Evolutionary conservation across 768 basidiomycete species (phyloP).

Genomic region (Leccinum longicurvipes): DNA sequence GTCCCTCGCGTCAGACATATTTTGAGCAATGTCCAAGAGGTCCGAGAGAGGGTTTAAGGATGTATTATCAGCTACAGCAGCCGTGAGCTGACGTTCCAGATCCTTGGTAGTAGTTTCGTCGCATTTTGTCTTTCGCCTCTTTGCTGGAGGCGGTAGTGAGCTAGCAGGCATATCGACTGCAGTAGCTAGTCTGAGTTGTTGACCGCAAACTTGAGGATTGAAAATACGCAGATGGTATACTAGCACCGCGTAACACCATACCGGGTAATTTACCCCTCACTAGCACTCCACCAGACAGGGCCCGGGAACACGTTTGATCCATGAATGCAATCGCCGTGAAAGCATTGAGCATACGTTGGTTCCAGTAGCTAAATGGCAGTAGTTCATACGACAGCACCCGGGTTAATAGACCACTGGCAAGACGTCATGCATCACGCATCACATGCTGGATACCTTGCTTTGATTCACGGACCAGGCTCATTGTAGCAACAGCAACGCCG

Average conservation of each 20-base stretch:
- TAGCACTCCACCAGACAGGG: too few relatives aligned
- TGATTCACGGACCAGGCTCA: not conserved
- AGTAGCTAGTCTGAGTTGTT: too few relatives aligned
- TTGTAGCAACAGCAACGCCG: not conserved
- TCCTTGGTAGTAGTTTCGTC: constrained; percentile 32
- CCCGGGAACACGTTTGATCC: not conserved
- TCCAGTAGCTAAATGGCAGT: not conserved
- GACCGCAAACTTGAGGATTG: not conserved
- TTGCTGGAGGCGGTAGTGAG: constrained; percentile 51
- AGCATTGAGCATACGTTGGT: not conserved
- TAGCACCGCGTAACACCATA: constrained; percentile 1
- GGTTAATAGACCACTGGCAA: not conserved
- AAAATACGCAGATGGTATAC: not conserved
- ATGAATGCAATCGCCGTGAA: not conserved
- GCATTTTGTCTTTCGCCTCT: constrained; percentile 45
- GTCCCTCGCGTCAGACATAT: constrained; percentile 47
- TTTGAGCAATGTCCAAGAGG: constrained; percentile 57
- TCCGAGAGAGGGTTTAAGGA: constrained; percentile 80
- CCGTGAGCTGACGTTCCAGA: constrained; percentile 55
- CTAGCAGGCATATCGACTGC: constrained; percentile 30
- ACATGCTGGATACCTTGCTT: not conserved
- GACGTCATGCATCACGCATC: not conserved
- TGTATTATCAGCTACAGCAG: constrained; percentile 47
- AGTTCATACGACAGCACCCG: not conserved
- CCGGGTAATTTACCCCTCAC: not conserved